These are phyloP conservation scores for Phaffomyces opuntiae DNA, from an alignment of 805 yeast genomes.

Conservation along the genomic window DNA sequence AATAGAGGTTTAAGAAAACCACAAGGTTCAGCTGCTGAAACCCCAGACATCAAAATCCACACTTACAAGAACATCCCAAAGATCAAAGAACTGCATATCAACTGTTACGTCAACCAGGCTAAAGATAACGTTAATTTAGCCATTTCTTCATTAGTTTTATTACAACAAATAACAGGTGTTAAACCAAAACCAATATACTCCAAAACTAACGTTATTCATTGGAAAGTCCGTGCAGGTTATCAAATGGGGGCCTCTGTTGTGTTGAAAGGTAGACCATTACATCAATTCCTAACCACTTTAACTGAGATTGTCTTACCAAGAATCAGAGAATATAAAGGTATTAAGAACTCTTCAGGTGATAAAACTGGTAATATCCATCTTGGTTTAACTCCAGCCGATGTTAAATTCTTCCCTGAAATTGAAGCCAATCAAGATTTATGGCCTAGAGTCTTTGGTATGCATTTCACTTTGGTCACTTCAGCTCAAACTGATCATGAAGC, in stretches of 20 bases:
- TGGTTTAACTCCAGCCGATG: conserved; percentile 73
- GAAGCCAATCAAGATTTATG: conserved; percentile 85
- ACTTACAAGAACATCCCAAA: conserved; percentile 67
- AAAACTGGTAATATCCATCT: conserved; percentile 77
- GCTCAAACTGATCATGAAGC: conserved; percentile 92
- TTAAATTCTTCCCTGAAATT: conserved; percentile 85
- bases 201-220: conserved; percentile 70
- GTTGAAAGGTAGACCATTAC: conserved; percentile 72
- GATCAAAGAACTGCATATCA: conserved; percentile 59
- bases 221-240: conserved; percentile 84
- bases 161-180: conserved; percentile 92
- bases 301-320: conserved; percentile 92
- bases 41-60: conserved; percentile 66
- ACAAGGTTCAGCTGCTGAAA: conserved; percentile 62
- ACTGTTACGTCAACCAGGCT: conserved; percentile 71
- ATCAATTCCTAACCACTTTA: conserved; percentile 78
- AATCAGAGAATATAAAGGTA: conserved; percentile 79
- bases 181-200: conserved; percentile 72
- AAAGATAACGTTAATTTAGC: conserved; percentile 65
- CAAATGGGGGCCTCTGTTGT: conserved; percentile 86
- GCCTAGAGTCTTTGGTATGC: conserved; percentile 82
- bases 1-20: conserved; percentile 78
- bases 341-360: conserved; percentile 75
- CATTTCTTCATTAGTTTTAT: conserved; percentile 66
- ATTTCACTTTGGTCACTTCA: conserved; percentile 75